A percentile compares a stretch with the other conserved stretches of the same genome.
These are phyloP conservation scores for Melaleuca quinquenervia DNA, from an alignment of 345 rosid genomes.

Conservation along the genomic window DNA sequence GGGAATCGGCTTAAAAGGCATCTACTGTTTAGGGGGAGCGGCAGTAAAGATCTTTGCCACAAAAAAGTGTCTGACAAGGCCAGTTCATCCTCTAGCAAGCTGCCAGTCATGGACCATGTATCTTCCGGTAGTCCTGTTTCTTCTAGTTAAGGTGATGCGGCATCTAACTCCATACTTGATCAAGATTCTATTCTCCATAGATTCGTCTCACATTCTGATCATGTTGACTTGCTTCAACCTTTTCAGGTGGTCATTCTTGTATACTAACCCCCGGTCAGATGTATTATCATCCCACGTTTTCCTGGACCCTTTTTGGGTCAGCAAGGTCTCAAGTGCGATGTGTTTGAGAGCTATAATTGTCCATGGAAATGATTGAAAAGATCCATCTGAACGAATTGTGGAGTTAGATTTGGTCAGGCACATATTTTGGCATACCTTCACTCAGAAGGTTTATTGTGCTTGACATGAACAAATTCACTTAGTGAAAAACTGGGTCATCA, in stretches of 20 bases:
- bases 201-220: background rate
- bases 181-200: background rate
- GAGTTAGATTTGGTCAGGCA: background rate
- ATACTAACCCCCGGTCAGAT: background rate
- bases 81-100: constrained; percentile 3
- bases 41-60: constrained; percentile 11
- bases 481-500: background rate
- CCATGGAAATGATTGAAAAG: background rate
- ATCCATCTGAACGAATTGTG: background rate
- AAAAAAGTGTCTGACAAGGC: background rate
- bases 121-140: background rate
- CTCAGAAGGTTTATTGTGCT: background rate
- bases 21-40: constrained; percentile 24
- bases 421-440: background rate
- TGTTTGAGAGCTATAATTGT: background rate
- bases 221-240: background rate
- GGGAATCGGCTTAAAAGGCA: constrained; percentile 36
- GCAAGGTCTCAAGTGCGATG: background rate
- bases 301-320: background rate
- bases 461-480: background rate
- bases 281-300: background rate
- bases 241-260: background rate
- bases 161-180: background rate
- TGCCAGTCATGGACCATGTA: background rate
- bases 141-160: background rate